Conservation (phyloP, 345 rosid species). For the Arabidopsis suecica region DNA sequence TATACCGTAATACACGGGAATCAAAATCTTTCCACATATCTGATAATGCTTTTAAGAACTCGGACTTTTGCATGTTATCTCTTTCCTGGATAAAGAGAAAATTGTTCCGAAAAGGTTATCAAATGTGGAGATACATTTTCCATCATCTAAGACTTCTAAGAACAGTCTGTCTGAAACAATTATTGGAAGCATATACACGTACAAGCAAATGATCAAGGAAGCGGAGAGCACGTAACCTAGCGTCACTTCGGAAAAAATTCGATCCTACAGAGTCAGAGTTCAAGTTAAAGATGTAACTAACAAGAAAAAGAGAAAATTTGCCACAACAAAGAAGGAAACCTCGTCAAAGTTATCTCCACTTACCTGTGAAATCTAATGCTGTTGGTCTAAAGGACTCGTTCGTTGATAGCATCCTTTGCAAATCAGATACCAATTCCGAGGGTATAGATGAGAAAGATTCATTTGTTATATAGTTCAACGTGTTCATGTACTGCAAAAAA, state of each 20-base stretch:
- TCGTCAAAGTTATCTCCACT: slow-evolving; percentile 20
- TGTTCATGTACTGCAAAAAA: slow-evolving; percentile 80
- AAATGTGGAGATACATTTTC: slow-evolving; percentile 8
- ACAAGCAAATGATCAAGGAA: slow-evolving; percentile 99
- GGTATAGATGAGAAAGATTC: slow-evolving; percentile 89
- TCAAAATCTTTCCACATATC: slow-evolving; percentile 99
- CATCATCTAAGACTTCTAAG: slow-evolving; percentile 23
- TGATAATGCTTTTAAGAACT: slow-evolving; percentile 93
- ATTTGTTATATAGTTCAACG: slow-evolving; percentile 85
- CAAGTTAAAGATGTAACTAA: slow-evolving; percentile 33
- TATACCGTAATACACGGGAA: slow-evolving; percentile 91
- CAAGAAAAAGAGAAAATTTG: background rate
- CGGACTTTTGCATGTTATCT: slow-evolving; percentile 99
- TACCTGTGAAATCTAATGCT: slow-evolving; percentile 94
- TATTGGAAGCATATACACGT: slow-evolving; percentile 46
- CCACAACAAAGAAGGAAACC: slow-evolving; percentile 3
- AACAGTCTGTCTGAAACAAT: slow-evolving; percentile 21
- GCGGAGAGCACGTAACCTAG: slow-evolving; percentile 98
- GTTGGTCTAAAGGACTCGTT: slow-evolving; percentile 89
- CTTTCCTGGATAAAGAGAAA: slow-evolving; percentile 65
- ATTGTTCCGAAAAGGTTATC: slow-evolving; percentile 12
- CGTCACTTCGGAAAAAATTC: slow-evolving; percentile 81
- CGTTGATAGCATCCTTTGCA: slow-evolving; percentile 89
- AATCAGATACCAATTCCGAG: slow-evolving; percentile 79
- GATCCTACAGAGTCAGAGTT: slow-evolving; percentile 64